Evolutionary conservation across 1,139 yeast species (phyloP), one percentile per base, ranked within the genome.

Genomic region (Lodderomyces parapsilosis): DNA sequence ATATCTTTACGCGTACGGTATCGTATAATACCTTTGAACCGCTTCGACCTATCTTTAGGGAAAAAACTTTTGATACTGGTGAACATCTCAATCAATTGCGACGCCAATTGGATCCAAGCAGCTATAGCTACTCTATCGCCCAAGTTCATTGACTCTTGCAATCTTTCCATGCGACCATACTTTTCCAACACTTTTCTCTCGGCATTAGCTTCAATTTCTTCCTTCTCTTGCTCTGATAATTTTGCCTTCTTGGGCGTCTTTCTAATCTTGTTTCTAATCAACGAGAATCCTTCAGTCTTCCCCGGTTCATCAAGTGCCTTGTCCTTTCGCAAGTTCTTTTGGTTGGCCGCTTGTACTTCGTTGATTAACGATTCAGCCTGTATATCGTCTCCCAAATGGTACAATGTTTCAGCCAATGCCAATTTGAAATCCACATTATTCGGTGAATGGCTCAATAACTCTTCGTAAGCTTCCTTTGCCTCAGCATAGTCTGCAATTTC

Each of bases 31-130:
- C 93, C 91, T 44, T 80, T 81, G 57, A 87, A 86, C 20, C 74
- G 73, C 46, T 83, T 78, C 18, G 82, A 82, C 45, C 83, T 78
- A 55, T 88, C 95, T 40, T 81, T 72, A 1, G 93, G 88, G 57
- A 87, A 91, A 52, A 93, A 87, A 53, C 80, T 80, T 45, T 83
- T 77, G 7, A 88, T 90, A 44, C 83, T 79, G 24, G 86, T 78
- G 58, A 93, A 91, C 50, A 87, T 80, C 56, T 88, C 96, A 38
- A 91, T 80, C 43, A 94, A 71, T 49, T 86, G 95, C 2, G 87
- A 78, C 0, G 95, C 96, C 10, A 84, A 70, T 49, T 89, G 89
- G 52, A 87, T 75, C 98, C 98, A 93, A 10, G 89, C 80, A 11
- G 77, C 71, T 0, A 82, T 78, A 5, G 94, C 89, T 9, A 82